phyloP scores from a whole-genome alignment of 2,329 filamentous ascomycete species.

The Lizonia empirigonia region DNA sequence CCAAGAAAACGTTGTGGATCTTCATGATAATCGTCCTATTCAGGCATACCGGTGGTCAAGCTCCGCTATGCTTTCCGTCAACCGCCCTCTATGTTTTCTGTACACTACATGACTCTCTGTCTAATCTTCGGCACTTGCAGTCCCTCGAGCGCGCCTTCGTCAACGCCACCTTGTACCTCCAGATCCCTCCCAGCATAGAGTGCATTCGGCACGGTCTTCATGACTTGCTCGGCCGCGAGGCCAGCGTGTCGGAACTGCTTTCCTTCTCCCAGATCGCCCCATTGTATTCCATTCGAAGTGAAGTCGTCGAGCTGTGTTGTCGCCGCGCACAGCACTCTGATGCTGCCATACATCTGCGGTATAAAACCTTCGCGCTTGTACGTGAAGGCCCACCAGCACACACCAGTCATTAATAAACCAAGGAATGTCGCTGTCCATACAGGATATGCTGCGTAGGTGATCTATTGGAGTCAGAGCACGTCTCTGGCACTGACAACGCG shows the following conservation, averaged over 20 bases:
- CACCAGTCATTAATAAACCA: conserved; percentile 37
- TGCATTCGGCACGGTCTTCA: conserved; percentile 35
- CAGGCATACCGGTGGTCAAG: conserved; percentile 4
- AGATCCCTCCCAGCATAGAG: conserved; percentile 30
- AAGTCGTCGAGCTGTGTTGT: conserved; percentile 39
- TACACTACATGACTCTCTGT: no score
- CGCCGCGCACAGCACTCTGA: conserved; percentile 36
- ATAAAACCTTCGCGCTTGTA: conserved; percentile 41
- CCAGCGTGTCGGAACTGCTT: conserved; percentile 36
- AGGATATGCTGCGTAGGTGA: conserved; percentile 23
- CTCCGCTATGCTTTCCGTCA: no score
- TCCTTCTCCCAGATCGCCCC: conserved; percentile 34
- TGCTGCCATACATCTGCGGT: conserved; percentile 44
- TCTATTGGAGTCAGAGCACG: conserved; percentile 25
- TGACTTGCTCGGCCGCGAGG: conserved; percentile 31
- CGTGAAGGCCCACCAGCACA: conserved; percentile 42
- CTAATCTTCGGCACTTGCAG: no score
- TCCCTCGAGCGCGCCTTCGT: neutral
- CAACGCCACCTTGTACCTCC: neutral
- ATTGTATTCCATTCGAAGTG: conserved; percentile 29
- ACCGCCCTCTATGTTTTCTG: no score
- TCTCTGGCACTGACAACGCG: neutral
- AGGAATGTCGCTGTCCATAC: conserved; percentile 36
- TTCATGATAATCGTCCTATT: neutral
- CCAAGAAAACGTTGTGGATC: conserved; percentile 6